These are phyloP conservation scores for Barbatosphaeria neglecta DNA, from an alignment of 495 filamentous ascomycete species.

Conservation along the genomic window DNA sequence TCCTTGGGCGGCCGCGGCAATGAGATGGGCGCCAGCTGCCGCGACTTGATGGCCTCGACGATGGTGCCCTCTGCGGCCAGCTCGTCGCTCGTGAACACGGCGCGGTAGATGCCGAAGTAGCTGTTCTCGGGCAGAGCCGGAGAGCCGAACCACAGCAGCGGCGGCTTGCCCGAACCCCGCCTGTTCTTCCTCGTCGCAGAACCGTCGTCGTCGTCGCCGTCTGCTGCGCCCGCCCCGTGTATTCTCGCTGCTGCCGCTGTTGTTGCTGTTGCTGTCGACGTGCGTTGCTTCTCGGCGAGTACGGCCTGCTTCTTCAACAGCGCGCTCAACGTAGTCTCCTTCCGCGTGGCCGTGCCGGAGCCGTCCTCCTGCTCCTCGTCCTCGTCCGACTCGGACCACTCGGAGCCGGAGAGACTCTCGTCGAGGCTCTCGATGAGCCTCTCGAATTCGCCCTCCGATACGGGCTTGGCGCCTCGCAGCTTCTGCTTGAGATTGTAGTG, in stretches of 20 bases:
- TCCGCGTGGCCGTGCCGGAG: constrained; percentile 14
- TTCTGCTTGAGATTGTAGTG: constrained; percentile 90
- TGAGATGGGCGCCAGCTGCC: constrained; percentile 61
- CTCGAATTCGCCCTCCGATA: constrained; percentile 72
- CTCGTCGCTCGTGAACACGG: constrained; percentile 65
- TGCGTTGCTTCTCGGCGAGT: constrained; percentile 35
- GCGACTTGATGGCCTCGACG: constrained; percentile 53
- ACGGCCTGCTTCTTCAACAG: constrained; percentile 76
- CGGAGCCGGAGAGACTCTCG: constrained; percentile 82
- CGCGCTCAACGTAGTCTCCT: constrained; percentile 54
- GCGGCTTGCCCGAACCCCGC: constrained; percentile 51
- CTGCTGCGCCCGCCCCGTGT: too few species aligned
- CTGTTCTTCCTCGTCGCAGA: constrained; percentile 29
- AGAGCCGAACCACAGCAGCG: constrained; percentile 77
- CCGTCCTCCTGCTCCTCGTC: constrained; percentile 28
- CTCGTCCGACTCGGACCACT: constrained; percentile 40
- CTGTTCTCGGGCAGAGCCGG: constrained; percentile 62
- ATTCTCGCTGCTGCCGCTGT: constrained; percentile 1
- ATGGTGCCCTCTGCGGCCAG: constrained; percentile 50
- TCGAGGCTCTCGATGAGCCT: constrained; percentile 71
- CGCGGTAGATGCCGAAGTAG: constrained; percentile 74
- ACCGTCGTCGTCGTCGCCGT: constrained; percentile 38
- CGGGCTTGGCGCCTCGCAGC: constrained; percentile 52
- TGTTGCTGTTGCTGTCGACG: neutral
- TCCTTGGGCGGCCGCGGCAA: constrained; percentile 36